These are phyloP conservation scores for Suillus cothurnatus DNA, from an alignment of 768 basidiomycete genomes.

Conservation along the genomic window DNA sequence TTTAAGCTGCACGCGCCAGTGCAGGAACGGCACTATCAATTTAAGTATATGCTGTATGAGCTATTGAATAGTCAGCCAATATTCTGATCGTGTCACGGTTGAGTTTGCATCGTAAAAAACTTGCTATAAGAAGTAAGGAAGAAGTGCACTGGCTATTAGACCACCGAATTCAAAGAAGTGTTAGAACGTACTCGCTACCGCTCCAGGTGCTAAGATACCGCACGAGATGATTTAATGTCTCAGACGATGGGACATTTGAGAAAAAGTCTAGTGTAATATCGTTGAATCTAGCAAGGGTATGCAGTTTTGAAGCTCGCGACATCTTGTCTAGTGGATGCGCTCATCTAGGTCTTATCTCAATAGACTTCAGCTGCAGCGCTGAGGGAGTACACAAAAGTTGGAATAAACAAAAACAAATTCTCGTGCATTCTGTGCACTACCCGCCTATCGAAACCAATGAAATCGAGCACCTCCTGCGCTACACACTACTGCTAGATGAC, in stretches of 20 bases:
- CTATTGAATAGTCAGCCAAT: conserved; percentile 38
- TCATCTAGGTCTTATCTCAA: not conserved
- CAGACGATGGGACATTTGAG: conserved; percentile 55
- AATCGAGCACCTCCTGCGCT: too few relatives aligned
- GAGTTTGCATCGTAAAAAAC: conserved; percentile 60
- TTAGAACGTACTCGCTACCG: conserved; percentile 75
- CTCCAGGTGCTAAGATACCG: conserved; percentile 82
- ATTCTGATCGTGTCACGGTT: not conserved
- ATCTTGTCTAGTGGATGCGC: conserved; percentile 33
- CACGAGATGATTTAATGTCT: conserved; percentile 70
- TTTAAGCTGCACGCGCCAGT: conserved; percentile 69
- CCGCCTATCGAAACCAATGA: too few relatives aligned
- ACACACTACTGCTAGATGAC: too few relatives aligned
- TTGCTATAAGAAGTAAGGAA: conserved; percentile 49
- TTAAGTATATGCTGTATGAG: conserved; percentile 76
- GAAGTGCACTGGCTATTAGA: conserved; percentile 12
- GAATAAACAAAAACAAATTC: too few relatives aligned
- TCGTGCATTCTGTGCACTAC: too few relatives aligned
- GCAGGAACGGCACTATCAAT: conserved; percentile 64
- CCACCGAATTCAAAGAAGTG: conserved; percentile 13
- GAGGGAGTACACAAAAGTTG: too few relatives aligned
- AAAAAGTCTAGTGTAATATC: conserved; percentile 70
- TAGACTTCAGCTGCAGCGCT: not conserved
- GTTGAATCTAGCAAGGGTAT: conserved; percentile 50
- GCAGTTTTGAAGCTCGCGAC: conserved; percentile 52